These are phyloP conservation scores for Sporobolomyces pararoseus DNA, from an alignment of 768 basidiomycete species.

Conservation along the genomic window DNA sequence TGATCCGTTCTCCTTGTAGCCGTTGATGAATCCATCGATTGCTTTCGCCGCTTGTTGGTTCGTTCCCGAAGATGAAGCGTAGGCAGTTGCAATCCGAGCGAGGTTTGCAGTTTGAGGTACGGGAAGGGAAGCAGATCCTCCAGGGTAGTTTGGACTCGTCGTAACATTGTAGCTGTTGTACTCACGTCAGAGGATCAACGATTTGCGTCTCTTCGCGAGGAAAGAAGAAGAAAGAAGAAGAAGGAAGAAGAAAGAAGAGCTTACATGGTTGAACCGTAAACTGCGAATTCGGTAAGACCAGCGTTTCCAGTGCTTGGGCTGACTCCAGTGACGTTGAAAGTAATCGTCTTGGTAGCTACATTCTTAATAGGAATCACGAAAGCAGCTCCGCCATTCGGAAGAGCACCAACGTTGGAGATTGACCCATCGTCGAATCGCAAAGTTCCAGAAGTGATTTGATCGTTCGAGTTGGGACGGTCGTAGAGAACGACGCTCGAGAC, in stretches of 20 bases:
- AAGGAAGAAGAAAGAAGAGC: no score
- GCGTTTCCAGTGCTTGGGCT: neutral
- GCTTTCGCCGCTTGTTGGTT: neutral
- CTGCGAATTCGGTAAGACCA: slow-evolving; percentile 19
- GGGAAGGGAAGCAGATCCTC: neutral
- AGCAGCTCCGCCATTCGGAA: slow-evolving; percentile 18
- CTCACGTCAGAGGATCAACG: no score
- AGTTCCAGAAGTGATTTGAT: slow-evolving; percentile 11
- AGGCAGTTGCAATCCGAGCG: slow-evolving; percentile 4
- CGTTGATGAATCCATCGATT: slow-evolving; percentile 26
- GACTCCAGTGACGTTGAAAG: slow-evolving; percentile 18
- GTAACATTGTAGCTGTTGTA: neutral
- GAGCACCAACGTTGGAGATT: neutral
- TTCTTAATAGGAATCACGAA: slow-evolving; percentile 4
- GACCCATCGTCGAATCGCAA: slow-evolving; percentile 11
- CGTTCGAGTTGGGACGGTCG: slow-evolving; percentile 36
- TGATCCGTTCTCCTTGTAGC: slow-evolving; percentile 12
- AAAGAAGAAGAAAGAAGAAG: no score
- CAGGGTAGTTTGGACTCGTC: neutral
- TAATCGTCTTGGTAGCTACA: neutral
- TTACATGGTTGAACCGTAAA: slow-evolving; percentile 1
- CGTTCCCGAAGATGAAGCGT: neutral
- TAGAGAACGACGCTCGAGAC: slow-evolving; percentile 18
- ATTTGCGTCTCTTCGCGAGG: no score
- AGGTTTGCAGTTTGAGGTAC: slow-evolving; percentile 12